phyloP scores from a whole-genome alignment of 805 yeast species.

The Yarrowia bubula region DNA sequence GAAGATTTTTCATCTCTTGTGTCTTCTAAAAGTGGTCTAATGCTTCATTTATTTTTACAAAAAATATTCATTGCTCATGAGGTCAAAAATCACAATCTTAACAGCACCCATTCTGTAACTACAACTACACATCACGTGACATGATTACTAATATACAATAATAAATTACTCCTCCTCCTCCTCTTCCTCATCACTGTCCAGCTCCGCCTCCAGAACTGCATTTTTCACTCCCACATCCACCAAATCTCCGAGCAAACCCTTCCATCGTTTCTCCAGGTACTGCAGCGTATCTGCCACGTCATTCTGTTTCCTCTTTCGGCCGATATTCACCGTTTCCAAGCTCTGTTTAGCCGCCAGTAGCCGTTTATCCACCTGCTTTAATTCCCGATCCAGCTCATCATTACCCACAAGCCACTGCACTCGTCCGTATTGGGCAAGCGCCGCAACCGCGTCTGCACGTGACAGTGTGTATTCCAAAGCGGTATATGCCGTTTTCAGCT shows the following conservation, averaged over 20 bases:
- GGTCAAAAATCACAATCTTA: no score
- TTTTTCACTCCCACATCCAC: constrained; percentile 17
- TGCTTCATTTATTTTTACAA: no score
- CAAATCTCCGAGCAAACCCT: constrained; percentile 5
- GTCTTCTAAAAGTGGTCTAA: no score
- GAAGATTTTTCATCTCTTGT: no score
- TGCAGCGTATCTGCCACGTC: constrained; percentile 6
- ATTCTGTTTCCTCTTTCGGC: constrained; percentile 1
- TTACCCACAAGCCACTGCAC: constrained; percentile 39
- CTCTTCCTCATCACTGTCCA: not conserved
- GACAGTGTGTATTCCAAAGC: constrained; percentile 35
- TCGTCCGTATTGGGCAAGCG: constrained; percentile 35
- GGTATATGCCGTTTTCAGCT: constrained; percentile 32
- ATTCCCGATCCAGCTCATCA: constrained; percentile 34
- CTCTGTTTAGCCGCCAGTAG: constrained; percentile 7
- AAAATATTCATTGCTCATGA: no score
- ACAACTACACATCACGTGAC: not conserved
- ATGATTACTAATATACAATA: not conserved
- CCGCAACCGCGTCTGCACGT: constrained; percentile 35
- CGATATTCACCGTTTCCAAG: not conserved
- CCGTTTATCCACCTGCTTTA: constrained; percentile 32
- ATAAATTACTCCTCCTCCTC: not conserved
- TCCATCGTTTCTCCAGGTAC: constrained; percentile 23
- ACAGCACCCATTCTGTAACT: no score
- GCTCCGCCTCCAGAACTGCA: constrained; percentile 12